Conservation (phyloP, 345 rosid species). For the Bruguiera parviflora region DNA sequence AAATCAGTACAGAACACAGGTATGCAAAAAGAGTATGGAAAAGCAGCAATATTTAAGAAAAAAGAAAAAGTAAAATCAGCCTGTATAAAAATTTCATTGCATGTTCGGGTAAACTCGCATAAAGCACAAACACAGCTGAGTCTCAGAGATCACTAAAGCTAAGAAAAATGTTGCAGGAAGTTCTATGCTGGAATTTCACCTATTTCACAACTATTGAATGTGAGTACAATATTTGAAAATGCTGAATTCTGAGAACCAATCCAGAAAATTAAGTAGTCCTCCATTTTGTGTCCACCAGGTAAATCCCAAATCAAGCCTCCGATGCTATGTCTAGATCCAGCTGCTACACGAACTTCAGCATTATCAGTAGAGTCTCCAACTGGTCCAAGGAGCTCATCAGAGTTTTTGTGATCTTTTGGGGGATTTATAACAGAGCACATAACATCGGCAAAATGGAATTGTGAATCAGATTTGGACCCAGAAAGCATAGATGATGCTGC, state of each 20-base stretch:
- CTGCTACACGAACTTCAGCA: conserved; percentile 22
- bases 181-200: conserved; percentile 36
- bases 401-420: conserved; percentile 27
- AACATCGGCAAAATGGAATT: conserved; percentile 53
- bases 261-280: conserved; percentile 69
- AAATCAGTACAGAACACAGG: not conserved
- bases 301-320: conserved; percentile 85
- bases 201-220: conserved; percentile 78
- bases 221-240: conserved; percentile 71
- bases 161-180: not conserved
- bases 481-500: conserved; percentile 29
- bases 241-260: conserved; percentile 77
- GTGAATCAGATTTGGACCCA: conserved; percentile 19
- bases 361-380: conserved; percentile 17
- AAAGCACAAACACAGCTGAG: no score
- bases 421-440: conserved; percentile 51
- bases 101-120: no score
- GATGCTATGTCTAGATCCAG: conserved; percentile 35
- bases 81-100: no score
- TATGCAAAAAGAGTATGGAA: not conserved
- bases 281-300: conserved; percentile 58
- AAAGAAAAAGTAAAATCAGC: not conserved
- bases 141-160: no score
- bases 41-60: not conserved
- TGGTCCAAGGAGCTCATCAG: conserved; percentile 27